phyloP scores from a whole-genome alignment of 805 yeast species.

The Saccharomycopsis schoenii region DNA sequence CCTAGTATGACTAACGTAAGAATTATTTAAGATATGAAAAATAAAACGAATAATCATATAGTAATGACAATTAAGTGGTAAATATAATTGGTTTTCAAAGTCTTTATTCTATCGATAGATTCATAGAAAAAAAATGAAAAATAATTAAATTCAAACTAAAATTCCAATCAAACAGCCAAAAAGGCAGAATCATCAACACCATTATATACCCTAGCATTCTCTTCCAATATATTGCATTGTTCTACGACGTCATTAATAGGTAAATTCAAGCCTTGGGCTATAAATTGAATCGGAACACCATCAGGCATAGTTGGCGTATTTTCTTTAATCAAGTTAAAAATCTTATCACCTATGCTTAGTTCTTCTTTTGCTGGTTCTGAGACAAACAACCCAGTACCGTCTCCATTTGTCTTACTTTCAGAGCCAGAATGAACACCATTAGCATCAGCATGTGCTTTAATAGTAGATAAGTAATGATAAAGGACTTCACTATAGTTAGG shows the following conservation, averaged over 20 bases:
- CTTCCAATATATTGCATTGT: conserved; percentile 46
- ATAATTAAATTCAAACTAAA: neutral
- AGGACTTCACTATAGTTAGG: conserved; percentile 58
- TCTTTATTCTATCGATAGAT: too few relatives aligned
- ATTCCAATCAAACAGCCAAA: conserved; percentile 34
- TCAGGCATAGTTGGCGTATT: conserved; percentile 53
- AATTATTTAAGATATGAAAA: too few relatives aligned
- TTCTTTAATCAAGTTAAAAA: conserved; percentile 39
- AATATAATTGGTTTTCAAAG: too few relatives aligned
- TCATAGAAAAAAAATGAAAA: too few relatives aligned
- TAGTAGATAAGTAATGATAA: conserved; percentile 58
- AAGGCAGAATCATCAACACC: conserved; percentile 60
- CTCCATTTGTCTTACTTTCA: conserved; percentile 22
- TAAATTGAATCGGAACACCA: conserved; percentile 61
- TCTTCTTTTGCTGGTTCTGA: conserved; percentile 29
- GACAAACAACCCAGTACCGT: conserved; percentile 33
- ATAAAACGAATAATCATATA: too few relatives aligned
- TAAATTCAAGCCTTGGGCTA: conserved; percentile 46
- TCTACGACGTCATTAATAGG: conserved; percentile 39
- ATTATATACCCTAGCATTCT: conserved; percentile 57
- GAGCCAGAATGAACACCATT: conserved; percentile 33
- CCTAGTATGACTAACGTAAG: too few relatives aligned
- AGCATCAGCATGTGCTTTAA: conserved; percentile 44
- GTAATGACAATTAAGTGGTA: too few relatives aligned
- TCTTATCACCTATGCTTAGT: conserved; percentile 31